These are phyloP conservation scores for Echites panduratus DNA, from an alignment of 257 asterid species.

Conservation along the genomic window DNA sequence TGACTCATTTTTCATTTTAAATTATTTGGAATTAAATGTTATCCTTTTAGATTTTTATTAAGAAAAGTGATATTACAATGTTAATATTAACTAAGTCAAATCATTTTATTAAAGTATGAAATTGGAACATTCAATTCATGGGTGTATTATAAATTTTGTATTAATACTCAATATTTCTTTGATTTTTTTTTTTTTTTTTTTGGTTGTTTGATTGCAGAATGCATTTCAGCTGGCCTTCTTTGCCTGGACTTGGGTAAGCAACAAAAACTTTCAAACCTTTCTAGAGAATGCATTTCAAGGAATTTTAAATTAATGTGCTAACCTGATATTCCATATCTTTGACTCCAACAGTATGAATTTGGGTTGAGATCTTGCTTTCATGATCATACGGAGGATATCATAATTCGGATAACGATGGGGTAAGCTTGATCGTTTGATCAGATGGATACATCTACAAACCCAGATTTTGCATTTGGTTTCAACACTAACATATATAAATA, in stretches of 20 bases:
- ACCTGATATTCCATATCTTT: neutral
- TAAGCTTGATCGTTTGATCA: conserved; percentile 17
- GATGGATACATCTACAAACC: no score
- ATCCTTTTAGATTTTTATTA: no score
- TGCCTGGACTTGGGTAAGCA: conserved; percentile 85
- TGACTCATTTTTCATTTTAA: no score
- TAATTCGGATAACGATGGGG: conserved; percentile 87
- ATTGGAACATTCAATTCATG: no score
- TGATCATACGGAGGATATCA: conserved; percentile 61
- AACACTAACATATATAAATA: neutral
- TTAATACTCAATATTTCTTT: neutral
- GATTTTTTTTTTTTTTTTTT: neutral
- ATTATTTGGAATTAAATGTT: no score
- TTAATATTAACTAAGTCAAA: no score
- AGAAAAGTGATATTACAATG: no score
- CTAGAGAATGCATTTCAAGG: neutral
- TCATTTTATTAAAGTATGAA: no score
- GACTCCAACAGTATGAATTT: conserved; percentile 57
- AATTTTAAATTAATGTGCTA: neutral
- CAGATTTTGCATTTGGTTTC: neutral
- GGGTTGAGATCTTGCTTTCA: conserved; percentile 83
- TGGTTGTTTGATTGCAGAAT: conserved; percentile 43
- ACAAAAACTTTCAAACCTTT: neutral
- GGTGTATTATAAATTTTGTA: neutral
- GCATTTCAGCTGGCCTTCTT: conserved; percentile 96